A percentile compares a stretch with the other conserved stretches of the same genome.
Conservation (phyloP, 805 yeast genomes). For the Schwanniomyces occidentalis region DNA sequence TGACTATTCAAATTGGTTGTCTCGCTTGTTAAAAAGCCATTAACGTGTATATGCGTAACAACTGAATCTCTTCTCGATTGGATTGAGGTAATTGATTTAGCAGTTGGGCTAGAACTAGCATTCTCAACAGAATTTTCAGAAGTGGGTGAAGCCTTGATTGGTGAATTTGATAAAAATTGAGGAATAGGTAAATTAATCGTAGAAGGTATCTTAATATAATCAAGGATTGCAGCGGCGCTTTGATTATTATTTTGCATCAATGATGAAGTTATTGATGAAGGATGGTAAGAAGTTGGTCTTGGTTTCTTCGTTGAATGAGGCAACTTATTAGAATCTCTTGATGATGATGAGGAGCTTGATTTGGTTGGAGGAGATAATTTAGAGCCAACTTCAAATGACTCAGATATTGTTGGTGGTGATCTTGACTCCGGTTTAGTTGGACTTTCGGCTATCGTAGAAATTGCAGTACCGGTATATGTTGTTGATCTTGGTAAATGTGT, state of each 20-base stretch:
- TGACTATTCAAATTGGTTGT: conserved; percentile 16
- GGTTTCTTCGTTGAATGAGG: conserved; percentile 58
- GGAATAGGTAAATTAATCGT: conserved; percentile 31
- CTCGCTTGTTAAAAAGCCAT: conserved; percentile 38
- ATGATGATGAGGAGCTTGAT: conserved; percentile 9
- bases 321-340: conserved; percentile 30
- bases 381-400: too few relatives aligned
- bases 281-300: conserved; percentile 84
- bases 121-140: conserved; percentile 5
- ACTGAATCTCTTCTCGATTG: conserved; percentile 37
- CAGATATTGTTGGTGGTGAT: conserved; percentile 8
- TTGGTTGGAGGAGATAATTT: conserved; percentile 3
- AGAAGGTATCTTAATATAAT: conserved; percentile 35
- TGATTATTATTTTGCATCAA: conserved; percentile 13
- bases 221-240: conserved; percentile 24
- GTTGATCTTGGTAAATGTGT: conserved; percentile 21
- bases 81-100: conserved; percentile 9
- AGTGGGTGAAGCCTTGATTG: conserved; percentile 33
- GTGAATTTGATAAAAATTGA: conserved; percentile 39
- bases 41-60: conserved; percentile 45
- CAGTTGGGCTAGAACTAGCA: conserved; percentile 10
- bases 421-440: conserved; percentile 5
- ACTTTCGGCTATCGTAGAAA: conserved; percentile 47
- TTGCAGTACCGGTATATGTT: conserved; percentile 33
- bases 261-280: conserved; percentile 48